These are phyloP conservation scores for Zygoascus tannicola DNA, from an alignment of 805 yeast species.

Conservation along the genomic window DNA sequence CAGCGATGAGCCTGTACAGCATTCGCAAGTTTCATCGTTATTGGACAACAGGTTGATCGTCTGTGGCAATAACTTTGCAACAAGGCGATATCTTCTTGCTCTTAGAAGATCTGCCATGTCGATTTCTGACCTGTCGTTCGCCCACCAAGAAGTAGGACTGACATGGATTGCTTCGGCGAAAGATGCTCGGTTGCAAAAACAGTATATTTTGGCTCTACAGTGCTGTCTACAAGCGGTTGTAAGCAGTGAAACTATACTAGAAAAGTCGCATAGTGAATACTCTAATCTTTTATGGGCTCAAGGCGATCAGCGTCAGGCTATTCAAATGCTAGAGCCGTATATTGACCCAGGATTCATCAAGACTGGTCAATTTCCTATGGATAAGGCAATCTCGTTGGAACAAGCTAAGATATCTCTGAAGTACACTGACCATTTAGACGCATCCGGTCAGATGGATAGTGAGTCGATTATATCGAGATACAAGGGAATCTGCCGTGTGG, in stretches of 20 bases:
- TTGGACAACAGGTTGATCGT: constrained; percentile 21
- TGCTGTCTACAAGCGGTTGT: constrained; percentile 48
- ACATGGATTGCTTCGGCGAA: constrained; percentile 53
- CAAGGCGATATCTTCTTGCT: constrained; percentile 51
- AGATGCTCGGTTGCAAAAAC: constrained; percentile 56
- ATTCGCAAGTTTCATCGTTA: constrained; percentile 10
- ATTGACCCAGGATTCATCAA: constrained; percentile 15
- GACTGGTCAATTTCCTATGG: constrained; percentile 2
- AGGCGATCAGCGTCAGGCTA: constrained; percentile 79
- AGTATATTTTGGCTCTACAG: constrained; percentile 64
- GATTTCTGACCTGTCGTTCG: constrained; percentile 18
- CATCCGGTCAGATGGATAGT: constrained; percentile 74
- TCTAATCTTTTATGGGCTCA: constrained; percentile 81
- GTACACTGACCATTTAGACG: constrained; percentile 82
- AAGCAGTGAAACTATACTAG: constrained; percentile 18
- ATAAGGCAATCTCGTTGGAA: constrained; percentile 4
- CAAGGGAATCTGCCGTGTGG: constrained; percentile 43
- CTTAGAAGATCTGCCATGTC: constrained; percentile 44
- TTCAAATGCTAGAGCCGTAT: constrained; percentile 48
- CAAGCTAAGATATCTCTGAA: constrained; percentile 50
- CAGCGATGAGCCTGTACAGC: constrained; percentile 5
- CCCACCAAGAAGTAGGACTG: constrained; percentile 30
- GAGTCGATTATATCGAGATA: constrained; percentile 65
- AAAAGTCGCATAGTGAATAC: constrained; percentile 43
- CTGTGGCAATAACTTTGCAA: constrained; percentile 45